These are phyloP conservation scores for Sequoiadendron giganteum DNA, from an alignment of 75 land plant species.

Conservation along the genomic window DNA sequence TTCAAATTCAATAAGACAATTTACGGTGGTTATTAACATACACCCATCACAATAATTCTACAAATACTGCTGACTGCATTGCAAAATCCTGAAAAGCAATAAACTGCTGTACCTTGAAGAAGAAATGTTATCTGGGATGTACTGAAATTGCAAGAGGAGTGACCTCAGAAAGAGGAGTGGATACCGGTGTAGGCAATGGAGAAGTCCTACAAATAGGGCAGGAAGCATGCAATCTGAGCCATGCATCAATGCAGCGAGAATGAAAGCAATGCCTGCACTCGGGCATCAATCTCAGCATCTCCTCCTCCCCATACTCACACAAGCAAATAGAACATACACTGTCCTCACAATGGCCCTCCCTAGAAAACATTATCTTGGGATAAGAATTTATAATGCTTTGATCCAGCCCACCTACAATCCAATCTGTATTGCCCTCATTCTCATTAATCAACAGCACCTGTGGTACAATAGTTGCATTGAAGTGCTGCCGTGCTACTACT, in stretches of 20 bases:
- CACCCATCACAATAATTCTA: background rate
- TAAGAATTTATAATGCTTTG: constrained; percentile 75
- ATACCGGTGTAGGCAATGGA: constrained; percentile 79
- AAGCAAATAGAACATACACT: constrained; percentile 78
- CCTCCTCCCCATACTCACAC: constrained; percentile 75
- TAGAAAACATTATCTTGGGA: constrained; percentile 68
- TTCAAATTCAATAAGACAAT: no score
- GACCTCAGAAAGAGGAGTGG: constrained; percentile 88
- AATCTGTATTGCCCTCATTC: constrained; percentile 4
- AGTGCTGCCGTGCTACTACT: background rate
- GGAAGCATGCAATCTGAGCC: constrained; percentile 85
- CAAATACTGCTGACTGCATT: background rate
- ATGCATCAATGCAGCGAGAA: constrained; percentile 72
- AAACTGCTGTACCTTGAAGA: background rate
- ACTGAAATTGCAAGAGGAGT: constrained; percentile 74
- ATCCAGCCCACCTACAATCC: constrained; percentile 55
- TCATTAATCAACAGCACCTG: background rate
- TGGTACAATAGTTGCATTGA: background rate
- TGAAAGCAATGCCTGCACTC: constrained; percentile 92
- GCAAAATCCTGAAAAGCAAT: background rate
- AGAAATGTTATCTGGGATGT: background rate
- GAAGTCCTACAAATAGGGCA: constrained; percentile 94
- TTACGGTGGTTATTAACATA: background rate
- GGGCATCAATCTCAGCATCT: constrained; percentile 92
- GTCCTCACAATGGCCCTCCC: constrained; percentile 16